Percentiles rank a stretch among this genome's conserved stretches.
Evolutionary conservation across 805 yeast genomes (phyloP).

Genomic region (Candida ficus): DNA sequence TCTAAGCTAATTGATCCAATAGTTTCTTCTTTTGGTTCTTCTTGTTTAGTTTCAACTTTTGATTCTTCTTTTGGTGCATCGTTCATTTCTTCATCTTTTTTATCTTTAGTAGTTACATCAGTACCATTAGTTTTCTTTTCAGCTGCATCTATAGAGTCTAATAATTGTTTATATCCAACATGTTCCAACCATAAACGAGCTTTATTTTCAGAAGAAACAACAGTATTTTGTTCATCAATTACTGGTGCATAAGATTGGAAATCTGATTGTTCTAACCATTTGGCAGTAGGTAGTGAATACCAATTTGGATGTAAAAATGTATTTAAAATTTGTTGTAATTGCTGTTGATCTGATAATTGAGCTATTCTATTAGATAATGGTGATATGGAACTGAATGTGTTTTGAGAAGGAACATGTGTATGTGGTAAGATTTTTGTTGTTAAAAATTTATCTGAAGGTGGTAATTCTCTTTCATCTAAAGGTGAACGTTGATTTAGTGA

Average conservation of each 20-base stretch:
- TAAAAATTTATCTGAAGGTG: slow-evolving; percentile 61
- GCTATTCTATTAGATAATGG: slow-evolving; percentile 17
- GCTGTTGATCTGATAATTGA: slow-evolving; percentile 11
- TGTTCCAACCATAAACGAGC: slow-evolving; percentile 51
- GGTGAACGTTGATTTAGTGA: slow-evolving; percentile 64
- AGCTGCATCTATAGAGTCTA: slow-evolving; percentile 7
- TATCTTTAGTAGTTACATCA: too few species aligned
- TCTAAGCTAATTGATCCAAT: slow-evolving; percentile 28
- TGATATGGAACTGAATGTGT: slow-evolving; percentile 25
- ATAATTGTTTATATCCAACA: slow-evolving; percentile 40
- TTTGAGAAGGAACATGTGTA: slow-evolving; percentile 21
- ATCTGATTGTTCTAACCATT: slow-evolving; percentile 54
- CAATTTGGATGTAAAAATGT: slow-evolving; percentile 57
- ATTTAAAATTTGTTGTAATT: slow-evolving; percentile 48
- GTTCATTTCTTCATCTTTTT: slow-evolving; percentile 5
- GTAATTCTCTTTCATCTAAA: slow-evolving; percentile 68
- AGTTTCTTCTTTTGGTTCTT: slow-evolving; percentile 9
- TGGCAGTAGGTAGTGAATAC: slow-evolving; percentile 58
- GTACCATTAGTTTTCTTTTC: slow-evolving; percentile 2
- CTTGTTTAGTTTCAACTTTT: slow-evolving; percentile 1
- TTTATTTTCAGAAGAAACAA: slow-evolving; percentile 45
- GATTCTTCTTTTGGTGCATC: slow-evolving; percentile 9
- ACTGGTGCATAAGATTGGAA: slow-evolving; percentile 60
- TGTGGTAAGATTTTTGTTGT: slow-evolving; percentile 66
- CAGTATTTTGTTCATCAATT: slow-evolving; percentile 53